Percentiles rank a stretch among this genome's conserved stretches.
Evolutionary conservation across 345 rosid genomes (phyloP).

Genomic region (Barbarea vulgaris): DNA sequence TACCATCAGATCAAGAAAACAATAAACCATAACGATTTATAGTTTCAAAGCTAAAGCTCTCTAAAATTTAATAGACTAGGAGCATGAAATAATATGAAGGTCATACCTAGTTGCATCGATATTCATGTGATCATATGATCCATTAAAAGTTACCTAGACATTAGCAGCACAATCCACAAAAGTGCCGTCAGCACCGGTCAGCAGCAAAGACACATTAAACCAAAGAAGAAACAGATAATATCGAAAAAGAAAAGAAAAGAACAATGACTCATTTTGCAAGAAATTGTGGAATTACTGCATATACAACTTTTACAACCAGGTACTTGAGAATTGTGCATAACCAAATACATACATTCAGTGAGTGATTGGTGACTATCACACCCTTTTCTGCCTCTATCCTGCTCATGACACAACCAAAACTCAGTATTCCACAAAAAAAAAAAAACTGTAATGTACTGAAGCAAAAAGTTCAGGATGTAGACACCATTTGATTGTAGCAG

Average conservation of each 20-base stretch:
- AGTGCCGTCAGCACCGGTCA: constrained; percentile 13
- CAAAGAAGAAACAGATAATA: constrained; percentile 14
- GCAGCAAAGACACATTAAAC: constrained; percentile 3
- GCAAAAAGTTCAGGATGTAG: constrained; percentile 17
- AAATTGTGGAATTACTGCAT: background rate
- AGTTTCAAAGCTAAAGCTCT: background rate
- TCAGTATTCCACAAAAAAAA: constrained; percentile 11
- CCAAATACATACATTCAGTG: constrained; percentile 64
- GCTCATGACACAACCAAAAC: constrained; percentile 37
- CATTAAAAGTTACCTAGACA: constrained; percentile 88
- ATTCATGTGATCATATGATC: constrained; percentile 96
- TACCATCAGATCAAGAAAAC: constrained; percentile 44
- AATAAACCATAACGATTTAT: constrained; percentile 8
- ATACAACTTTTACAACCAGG: constrained; percentile 6
- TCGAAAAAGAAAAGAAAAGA: background rate
- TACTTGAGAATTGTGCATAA: constrained; percentile 15
- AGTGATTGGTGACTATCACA: constrained; percentile 81
- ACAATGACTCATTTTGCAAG: constrained; percentile 5
- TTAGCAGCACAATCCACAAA: constrained; percentile 19
- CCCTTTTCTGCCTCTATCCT: constrained; percentile 98
- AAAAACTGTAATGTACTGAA: constrained; percentile 1
- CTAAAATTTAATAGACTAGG: constrained; percentile 3
- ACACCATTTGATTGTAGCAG: constrained; percentile 90
- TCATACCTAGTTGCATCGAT: constrained; percentile 90
- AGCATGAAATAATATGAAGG: constrained; percentile 13